These are phyloP conservation scores for Xylaria sp. DNA, from an alignment of 2,329 filamentous ascomycete species.

Conservation along the genomic window DNA sequence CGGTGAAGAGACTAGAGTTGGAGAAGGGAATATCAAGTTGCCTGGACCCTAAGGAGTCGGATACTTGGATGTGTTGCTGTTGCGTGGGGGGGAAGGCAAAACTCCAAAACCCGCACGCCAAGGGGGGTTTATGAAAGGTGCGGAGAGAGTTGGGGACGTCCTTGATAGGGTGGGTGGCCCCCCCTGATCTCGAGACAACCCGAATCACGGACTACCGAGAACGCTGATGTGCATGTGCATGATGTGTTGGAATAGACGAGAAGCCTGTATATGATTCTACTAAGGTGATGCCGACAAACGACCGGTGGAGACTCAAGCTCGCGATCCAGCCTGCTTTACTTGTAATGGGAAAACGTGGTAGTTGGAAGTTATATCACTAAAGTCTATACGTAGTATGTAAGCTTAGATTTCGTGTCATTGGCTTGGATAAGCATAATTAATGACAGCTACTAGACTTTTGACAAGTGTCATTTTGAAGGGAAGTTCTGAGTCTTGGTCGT, in stretches of 20 bases:
- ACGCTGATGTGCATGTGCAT: constrained; percentile 26
- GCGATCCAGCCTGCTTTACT: neutral
- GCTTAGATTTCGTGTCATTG: neutral
- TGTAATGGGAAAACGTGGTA: neutral
- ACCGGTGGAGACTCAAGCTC: neutral
- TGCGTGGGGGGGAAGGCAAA: neutral
- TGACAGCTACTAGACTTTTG: neutral
- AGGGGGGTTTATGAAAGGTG: neutral
- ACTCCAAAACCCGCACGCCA: neutral
- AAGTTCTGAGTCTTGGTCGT: neutral
- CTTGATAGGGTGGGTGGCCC: neutral
- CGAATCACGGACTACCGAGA: constrained; percentile 22
- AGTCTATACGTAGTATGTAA: neutral
- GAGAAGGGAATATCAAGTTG: constrained; percentile 4
- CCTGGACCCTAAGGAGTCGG: neutral
- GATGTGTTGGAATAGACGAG: constrained; percentile 14
- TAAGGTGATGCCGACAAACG: constrained; percentile 3
- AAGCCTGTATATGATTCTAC: neutral
- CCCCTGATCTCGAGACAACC: constrained; percentile 1
- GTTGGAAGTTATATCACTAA: neutral
- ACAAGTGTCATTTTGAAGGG: neutral
- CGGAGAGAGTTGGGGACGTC: constrained; percentile 29
- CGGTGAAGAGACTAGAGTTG: constrained; percentile 9
- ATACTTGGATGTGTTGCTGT: neutral
- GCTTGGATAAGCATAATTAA: neutral